phyloP scores from a whole-genome alignment of 306 rosid species.

The Quercus gilva region DNA sequence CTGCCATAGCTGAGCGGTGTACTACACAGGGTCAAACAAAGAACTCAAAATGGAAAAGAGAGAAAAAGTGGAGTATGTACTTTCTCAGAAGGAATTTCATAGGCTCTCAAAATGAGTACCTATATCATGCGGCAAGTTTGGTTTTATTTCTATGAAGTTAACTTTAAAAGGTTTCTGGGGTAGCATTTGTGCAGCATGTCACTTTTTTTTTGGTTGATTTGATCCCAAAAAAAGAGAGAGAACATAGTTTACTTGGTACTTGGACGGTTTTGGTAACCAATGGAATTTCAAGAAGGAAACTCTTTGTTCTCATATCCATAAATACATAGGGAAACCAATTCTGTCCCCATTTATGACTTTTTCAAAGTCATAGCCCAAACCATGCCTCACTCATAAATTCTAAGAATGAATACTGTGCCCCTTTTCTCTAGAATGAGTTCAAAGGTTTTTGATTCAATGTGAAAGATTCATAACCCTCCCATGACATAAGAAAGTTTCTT shows the following conservation, averaged over 20 bases:
- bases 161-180: not conserved
- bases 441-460: too few relatives aligned
- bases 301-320: not conserved
- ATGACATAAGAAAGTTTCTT: too few relatives aligned
- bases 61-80: too few relatives aligned
- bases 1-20: not conserved
- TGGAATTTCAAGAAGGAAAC: not conserved
- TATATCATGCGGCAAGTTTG: not conserved
- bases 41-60: not conserved
- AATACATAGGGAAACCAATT: not conserved
- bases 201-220: not conserved
- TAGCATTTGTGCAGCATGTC: not conserved
- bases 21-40: not conserved
- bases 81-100: not conserved
- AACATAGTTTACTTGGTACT: not conserved
- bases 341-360: not conserved
- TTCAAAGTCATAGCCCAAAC: not conserved
- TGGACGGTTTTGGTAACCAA: not conserved
- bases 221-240: too few relatives aligned
- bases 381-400: too few relatives aligned
- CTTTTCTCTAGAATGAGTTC: too few relatives aligned
- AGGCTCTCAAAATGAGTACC: not conserved
- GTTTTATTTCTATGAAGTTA: not conserved
- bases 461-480: too few relatives aligned
- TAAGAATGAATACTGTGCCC: too few relatives aligned